These are phyloP conservation scores for Massarina eburnea DNA, from an alignment of 2,329 filamentous ascomycete species.

Conservation along the genomic window DNA sequence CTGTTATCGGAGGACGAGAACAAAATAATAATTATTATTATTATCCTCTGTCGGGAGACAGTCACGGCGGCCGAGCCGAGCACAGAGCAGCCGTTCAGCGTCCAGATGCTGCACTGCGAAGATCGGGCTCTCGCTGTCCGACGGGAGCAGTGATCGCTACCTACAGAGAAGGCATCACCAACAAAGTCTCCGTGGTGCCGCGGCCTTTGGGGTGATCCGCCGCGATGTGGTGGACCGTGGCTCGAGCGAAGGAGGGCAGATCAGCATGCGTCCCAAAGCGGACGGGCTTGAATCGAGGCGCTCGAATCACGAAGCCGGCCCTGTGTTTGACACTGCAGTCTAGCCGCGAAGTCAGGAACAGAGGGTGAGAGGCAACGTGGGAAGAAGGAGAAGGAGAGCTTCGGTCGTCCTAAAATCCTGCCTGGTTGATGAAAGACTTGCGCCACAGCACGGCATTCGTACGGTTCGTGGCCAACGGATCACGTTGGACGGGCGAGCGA, in stretches of 20 bases:
- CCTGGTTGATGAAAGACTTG: background rate
- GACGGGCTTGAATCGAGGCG: slow-evolving; percentile 7
- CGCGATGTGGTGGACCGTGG: slow-evolving; percentile 7
- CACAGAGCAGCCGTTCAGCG: slow-evolving; percentile 33
- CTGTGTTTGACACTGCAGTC: background rate
- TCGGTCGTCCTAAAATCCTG: no score
- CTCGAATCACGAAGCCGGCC: slow-evolving; percentile 11
- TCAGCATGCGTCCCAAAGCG: slow-evolving; percentile 24
- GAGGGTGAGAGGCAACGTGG: background rate
- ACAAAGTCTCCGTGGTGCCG: slow-evolving; percentile 22
- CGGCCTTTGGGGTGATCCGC: slow-evolving; percentile 24
- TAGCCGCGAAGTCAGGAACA: slow-evolving; percentile 1
- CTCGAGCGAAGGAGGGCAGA: slow-evolving; percentile 21
- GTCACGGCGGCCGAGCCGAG: slow-evolving; percentile 1
- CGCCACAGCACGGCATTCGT: slow-evolving; percentile 2
- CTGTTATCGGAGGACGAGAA: slow-evolving; percentile 12
- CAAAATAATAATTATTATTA: no score
- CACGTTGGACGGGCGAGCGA: slow-evolving; percentile 16
- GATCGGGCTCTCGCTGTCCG: slow-evolving; percentile 12
- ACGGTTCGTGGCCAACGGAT: slow-evolving; percentile 1
- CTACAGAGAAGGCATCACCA: slow-evolving; percentile 16
- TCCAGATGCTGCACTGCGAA: slow-evolving; percentile 9
- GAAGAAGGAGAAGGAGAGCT: background rate
- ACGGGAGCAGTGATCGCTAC: slow-evolving; percentile 26
- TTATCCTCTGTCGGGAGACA: background rate